These are phyloP conservation scores for Fusarium drepaniforme DNA, from an alignment of 2,329 filamentous ascomycete genomes.

Conservation along the genomic window DNA sequence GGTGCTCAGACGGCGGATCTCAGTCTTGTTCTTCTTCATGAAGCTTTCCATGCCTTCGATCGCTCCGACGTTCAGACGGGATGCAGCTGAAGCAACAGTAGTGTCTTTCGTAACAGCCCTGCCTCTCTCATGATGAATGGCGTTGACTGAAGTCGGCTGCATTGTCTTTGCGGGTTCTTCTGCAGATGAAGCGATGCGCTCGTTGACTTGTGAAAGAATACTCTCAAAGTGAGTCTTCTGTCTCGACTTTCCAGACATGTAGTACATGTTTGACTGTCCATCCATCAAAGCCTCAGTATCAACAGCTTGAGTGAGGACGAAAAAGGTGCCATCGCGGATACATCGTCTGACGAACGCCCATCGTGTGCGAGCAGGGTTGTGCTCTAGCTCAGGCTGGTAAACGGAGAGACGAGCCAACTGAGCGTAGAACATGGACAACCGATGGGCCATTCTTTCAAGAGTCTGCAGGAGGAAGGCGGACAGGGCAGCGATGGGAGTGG, in stretches of 20 bases:
- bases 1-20: slow-evolving; percentile 26
- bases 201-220: slow-evolving; percentile 34
- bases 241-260: slow-evolving; percentile 22
- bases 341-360: slow-evolving; percentile 64
- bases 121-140: slow-evolving; percentile 25
- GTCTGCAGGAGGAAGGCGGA: slow-evolving; percentile 63
- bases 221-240: slow-evolving; percentile 38
- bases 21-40: slow-evolving; percentile 35
- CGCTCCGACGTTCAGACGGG: slow-evolving; percentile 9
- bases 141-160: slow-evolving; percentile 15
- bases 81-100: slow-evolving; percentile 6
- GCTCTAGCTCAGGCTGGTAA: slow-evolving; percentile 64
- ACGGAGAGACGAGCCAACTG: slow-evolving; percentile 62
- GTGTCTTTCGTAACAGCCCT: not conserved
- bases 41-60: slow-evolving; percentile 28
- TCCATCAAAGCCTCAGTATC: slow-evolving; percentile 4
- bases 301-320: slow-evolving; percentile 58
- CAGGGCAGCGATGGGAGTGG: slow-evolving; percentile 54
- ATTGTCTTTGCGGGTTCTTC: not conserved
- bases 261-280: slow-evolving; percentile 16
- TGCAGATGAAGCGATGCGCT: slow-evolving; percentile 5
- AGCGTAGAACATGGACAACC: slow-evolving; percentile 64
- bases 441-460: slow-evolving; percentile 65
- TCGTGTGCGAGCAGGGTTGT: slow-evolving; percentile 63
- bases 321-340: slow-evolving; percentile 64